Conservation (phyloP, 148 eudicot genomes). For the Arbutus unedo region DNA sequence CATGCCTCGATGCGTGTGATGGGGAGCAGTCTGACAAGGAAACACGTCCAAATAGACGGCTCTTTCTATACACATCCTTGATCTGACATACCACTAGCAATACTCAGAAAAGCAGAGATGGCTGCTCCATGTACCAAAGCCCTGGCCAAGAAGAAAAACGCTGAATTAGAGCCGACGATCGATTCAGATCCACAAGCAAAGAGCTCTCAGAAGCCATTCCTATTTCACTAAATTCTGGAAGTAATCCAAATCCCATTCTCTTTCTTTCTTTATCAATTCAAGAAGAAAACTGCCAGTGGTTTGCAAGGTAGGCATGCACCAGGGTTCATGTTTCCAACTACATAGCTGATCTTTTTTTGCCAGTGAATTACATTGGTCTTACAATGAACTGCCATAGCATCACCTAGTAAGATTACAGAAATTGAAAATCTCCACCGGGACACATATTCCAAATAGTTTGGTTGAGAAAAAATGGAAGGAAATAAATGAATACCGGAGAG, state of each 20-base stretch:
- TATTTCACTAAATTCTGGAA: not conserved
- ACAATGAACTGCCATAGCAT: not conserved
- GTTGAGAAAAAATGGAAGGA: not conserved
- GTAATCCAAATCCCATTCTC: not conserved
- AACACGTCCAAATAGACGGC: not conserved
- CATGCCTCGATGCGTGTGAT: not conserved
- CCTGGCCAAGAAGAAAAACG: constrained; percentile 36
- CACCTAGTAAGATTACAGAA: not conserved
- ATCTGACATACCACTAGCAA: constrained; percentile 77
- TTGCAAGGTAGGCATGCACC: too few species aligned
- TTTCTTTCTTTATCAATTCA: not conserved
- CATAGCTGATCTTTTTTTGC: not conserved
- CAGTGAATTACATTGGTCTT: not conserved
- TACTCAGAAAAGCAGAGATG: constrained; percentile 74
- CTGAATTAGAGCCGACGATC: not conserved
- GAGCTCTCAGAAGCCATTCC: not conserved
- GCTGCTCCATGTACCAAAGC: constrained; percentile 85
- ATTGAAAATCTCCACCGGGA: not conserved
- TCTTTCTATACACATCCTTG: constrained; percentile 81
- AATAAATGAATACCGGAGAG: too few species aligned
- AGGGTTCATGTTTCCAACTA: too few species aligned
- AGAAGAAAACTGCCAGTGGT: not conserved
- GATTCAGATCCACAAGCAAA: not conserved
- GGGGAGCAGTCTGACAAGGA: not conserved
- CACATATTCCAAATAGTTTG: not conserved